Conservation (phyloP, 2,329 filamentous ascomycete species). For the Fusarium dlaminii region DNA sequence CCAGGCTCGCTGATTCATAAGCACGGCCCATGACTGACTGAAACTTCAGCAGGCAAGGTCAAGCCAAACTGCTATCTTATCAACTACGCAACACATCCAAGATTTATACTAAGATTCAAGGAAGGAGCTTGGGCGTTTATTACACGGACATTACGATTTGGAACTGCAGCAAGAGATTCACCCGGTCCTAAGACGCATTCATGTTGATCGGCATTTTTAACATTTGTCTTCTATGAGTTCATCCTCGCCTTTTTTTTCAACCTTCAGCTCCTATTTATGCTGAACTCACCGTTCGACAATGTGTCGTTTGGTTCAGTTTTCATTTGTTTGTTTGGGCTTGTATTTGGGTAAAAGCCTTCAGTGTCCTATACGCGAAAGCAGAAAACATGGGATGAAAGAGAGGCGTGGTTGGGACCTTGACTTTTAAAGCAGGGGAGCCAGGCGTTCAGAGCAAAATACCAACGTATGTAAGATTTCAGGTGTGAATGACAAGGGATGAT, state of each 20-base stretch:
- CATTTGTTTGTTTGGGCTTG: constrained; percentile 35
- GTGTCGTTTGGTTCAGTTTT: constrained; percentile 28
- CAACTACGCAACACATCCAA: constrained; percentile 38
- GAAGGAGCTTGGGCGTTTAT: constrained; percentile 39
- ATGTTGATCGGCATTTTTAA: constrained; percentile 24
- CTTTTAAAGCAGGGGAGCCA: constrained; percentile 31
- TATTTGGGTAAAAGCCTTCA: constrained; percentile 28
- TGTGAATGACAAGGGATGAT: constrained; percentile 19
- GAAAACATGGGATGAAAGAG: constrained; percentile 8
- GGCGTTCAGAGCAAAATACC: constrained; percentile 45
- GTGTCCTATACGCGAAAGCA: constrained; percentile 17
- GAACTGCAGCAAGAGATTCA: constrained; percentile 28
- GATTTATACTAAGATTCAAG: constrained; percentile 39
- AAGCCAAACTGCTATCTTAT: constrained; percentile 22
- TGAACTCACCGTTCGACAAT: constrained; percentile 23
- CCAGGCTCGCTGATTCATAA: constrained; percentile 66
- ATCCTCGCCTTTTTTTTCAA: constrained; percentile 5
- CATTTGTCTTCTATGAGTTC: constrained; percentile 27
- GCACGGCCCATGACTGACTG: constrained; percentile 7
- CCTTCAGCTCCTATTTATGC: constrained; percentile 21
- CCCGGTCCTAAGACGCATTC: constrained; percentile 17
- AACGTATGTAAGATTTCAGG: constrained; percentile 44
- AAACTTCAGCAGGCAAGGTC: constrained; percentile 25
- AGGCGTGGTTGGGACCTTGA: constrained; percentile 15
- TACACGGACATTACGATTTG: constrained; percentile 31